Base-by-base conservation (phyloP, 2,329 filamentous ascomycete species). In the Herpotrichia juniperi region DNA sequence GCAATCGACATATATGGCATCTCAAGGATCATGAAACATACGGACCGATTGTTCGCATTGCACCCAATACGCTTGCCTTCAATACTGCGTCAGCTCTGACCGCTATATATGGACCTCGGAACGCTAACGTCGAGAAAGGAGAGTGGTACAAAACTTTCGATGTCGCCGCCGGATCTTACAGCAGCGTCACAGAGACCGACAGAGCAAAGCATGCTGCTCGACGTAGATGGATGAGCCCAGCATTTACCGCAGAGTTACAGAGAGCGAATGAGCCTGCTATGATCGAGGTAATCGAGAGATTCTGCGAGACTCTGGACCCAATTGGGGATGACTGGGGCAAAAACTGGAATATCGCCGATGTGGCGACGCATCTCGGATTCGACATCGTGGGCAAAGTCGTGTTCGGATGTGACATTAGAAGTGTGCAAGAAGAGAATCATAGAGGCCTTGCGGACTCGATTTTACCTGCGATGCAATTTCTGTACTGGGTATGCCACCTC, bases 301-400 rank as follows among this genome's bases (percentile, higher is more conserved):
- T 75, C 51, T 71, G 70, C 49, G 57, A 63, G 7, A 61, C 53
- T 14, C 28, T 64, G 16, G 57, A 50, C 40, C 56, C 57, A 1
- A 24, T 28, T 3, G 50, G 30, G 8, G 56, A 61, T 40, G 66
- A 54, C 16, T 79, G 75, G 74, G 69, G 72, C 21, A 14, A 55
- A 31, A 64, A 73, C 14, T 65, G 73, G 50, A 74, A 81, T 51
- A 74, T 78, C 57, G 66, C 69, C 4, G 60, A 68, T 19, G 69
- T 71, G 58, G 45, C 64, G 63, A 61, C 71, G 32, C 77, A 71
- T 59, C 65, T 79, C 35, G 70, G 74, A 16, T 76, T 80, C 54
- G 79, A 81, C 50, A 71, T 80, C 40, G 79, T 81, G 72, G 76
- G 76, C 10, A 73, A 74, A 24, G 58, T 77, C 10, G 67, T 68